Base-by-base conservation (phyloP, 1,284 basidiomycete species). In the Tetrapyrgos nigripes region DNA sequence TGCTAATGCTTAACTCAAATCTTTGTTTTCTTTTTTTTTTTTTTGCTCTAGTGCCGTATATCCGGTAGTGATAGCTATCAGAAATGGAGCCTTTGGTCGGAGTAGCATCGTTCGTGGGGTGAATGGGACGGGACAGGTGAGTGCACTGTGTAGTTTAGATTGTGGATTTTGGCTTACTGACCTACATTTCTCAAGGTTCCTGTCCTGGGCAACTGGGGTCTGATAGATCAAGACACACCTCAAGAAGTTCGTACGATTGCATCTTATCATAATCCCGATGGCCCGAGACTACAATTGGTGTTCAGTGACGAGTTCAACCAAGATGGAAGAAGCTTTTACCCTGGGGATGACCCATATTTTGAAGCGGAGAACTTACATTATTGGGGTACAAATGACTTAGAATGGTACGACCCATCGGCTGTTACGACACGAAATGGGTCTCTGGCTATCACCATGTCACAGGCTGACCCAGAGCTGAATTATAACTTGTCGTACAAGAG, bases 201-300 rank as follows among this genome's bases (percentile, higher is more conserved):
- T 19, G 74, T 74, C 26, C 85, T 94, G 3, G 86, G 89, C 1
- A 85, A 85, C 67, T 88, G 85, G 66, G 86, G 85, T 3, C 76
- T 94, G 53, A 88, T 96, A 62, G 94, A 96, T 72, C 57, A 77
- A 5, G 87, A 92, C 57, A 96, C 94, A 0, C 92, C 93, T 1
- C 58, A 77, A 19, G 78, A 81, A 1, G 85, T 76, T 1, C 84
- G 84, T 66, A 86, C 84, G 1, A 87, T 86, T 52, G 68, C 73
- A 4, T 89, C 90, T 52, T 87, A 40, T 17, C 37, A 40, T n/a
- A 17, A 79, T 66, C 69, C 73, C 27, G 82, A 87, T 61, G 78
- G 77, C 4, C 68, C 77, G 11, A 71, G 80, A 19, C 79, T 85
- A 77, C 84, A 88, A 56, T 27, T 62, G 19, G 55, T 62, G 14